Evolutionary conservation across 2,329 filamentous ascomycete genomes (phyloP).

Genomic region (Colletotrichum gigasporum): DNA sequence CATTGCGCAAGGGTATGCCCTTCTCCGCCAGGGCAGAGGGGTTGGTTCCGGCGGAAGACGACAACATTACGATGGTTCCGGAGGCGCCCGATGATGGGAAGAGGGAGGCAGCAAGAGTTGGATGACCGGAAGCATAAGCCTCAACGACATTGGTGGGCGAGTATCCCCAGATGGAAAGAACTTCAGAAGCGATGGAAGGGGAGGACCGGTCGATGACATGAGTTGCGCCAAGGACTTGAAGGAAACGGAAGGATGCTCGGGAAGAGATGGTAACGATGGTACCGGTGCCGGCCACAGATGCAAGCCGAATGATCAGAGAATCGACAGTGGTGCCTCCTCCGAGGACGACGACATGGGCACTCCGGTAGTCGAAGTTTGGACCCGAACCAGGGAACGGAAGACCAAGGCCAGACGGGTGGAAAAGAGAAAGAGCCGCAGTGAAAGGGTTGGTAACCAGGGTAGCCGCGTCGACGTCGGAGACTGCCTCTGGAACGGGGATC

Average conservation of each 20-base stretch:
- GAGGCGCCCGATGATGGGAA: too few species aligned
- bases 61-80: not conserved
- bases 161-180: not conserved
- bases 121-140: not conserved
- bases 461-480: not conserved
- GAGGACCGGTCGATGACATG: not conserved
- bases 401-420: constrained; percentile 1
- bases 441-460: not conserved
- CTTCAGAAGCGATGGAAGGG: not conserved
- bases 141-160: not conserved
- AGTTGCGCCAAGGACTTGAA: not conserved
- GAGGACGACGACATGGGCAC: not conserved
- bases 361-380: not conserved
- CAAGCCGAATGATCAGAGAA: not conserved
- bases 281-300: not conserved
- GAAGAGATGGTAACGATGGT: not conserved
- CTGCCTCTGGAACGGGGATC: not conserved
- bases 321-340: not conserved
- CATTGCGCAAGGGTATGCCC: not conserved
- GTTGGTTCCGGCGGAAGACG: not conserved
- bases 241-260: not conserved
- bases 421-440: constrained; percentile 18
- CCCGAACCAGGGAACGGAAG: not conserved
- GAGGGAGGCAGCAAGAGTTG: not conserved
- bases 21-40: not conserved